Evolutionary conservation across 1,139 yeast species (phyloP).

Genomic region (Lodderomyces pseudojiufengensis): DNA sequence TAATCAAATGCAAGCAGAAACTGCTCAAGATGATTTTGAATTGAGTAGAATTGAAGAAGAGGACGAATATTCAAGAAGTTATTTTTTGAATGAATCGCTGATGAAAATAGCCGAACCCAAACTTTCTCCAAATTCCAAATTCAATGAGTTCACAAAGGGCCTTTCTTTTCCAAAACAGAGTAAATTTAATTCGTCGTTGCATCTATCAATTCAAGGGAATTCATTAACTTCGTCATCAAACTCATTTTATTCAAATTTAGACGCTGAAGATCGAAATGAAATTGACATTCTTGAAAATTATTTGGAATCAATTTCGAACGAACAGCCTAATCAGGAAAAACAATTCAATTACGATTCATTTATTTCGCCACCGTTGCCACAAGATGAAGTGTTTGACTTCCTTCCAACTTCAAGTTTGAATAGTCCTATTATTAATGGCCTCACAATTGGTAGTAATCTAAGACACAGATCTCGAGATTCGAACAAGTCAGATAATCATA

Average conservation of each 20-base stretch:
- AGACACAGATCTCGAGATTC: conserved; percentile 18
- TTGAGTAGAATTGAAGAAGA: neutral
- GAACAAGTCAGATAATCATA: conserved; percentile 8
- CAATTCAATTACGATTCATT: neutral
- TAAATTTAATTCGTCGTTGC: conserved; percentile 28
- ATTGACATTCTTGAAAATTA: conserved; percentile 36
- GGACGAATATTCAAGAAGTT: too few relatives aligned
- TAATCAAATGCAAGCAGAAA: neutral
- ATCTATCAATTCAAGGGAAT: conserved; percentile 31
- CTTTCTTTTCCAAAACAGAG: conserved; percentile 4
- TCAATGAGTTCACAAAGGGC: neutral
- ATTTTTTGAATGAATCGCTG: neutral
- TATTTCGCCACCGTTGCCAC: neutral
- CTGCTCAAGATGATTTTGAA: neutral
- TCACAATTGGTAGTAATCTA: conserved; percentile 32
- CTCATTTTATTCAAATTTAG: conserved; percentile 13
- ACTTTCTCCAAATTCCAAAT: conserved; percentile 3
- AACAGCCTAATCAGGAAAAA: neutral
- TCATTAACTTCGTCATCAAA: conserved; percentile 1
- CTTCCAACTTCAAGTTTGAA: conserved; percentile 21
- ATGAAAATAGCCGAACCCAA: neutral
- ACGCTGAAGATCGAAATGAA: too few relatives aligned
- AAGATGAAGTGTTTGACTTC: conserved; percentile 17
- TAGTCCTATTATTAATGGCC: conserved; percentile 38
- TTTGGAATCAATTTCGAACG: conserved; percentile 15